Conservation (phyloP, 371 early-diverging fungal species). For the Mortierella sp. region DNA sequence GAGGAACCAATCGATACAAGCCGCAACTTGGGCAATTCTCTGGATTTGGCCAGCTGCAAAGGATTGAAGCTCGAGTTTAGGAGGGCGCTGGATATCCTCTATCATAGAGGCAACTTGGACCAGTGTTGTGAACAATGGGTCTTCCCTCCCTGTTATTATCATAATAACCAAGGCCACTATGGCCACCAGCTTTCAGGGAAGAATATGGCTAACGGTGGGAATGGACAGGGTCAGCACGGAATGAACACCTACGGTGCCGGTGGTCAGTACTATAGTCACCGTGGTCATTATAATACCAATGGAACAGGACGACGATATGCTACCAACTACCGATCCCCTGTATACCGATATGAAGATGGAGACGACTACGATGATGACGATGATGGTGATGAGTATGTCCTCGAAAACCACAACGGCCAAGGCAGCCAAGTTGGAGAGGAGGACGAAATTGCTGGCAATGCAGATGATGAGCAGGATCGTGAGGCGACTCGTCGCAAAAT, state of each 20-base stretch:
- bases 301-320: not conserved
- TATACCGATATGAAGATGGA: not conserved
- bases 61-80: slow-evolving; percentile 79
- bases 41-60: slow-evolving; percentile 72
- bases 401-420: not conserved
- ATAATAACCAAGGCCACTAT: not conserved
- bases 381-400: not conserved
- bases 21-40: slow-evolving; percentile 87
- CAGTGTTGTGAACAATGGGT: slow-evolving; percentile 47
- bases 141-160: slow-evolving; percentile 8
- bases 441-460: not conserved
- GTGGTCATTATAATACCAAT: not conserved
- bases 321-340: not conserved
- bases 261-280: too few species aligned
- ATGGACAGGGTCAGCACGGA: too few species aligned
- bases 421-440: not conserved
- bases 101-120: slow-evolving; percentile 46
- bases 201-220: not conserved
- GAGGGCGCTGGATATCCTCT: slow-evolving; percentile 67
- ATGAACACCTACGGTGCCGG: too few species aligned
- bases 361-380: slow-evolving; percentile 1
- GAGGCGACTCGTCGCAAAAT: not conserved
- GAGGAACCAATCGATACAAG: slow-evolving; percentile 85
- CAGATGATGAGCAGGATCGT: not conserved
- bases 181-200: slow-evolving; percentile 8